Base-by-base conservation (phyloP, 1,139 yeast species). In the Pneumocystis carinii region DNA sequence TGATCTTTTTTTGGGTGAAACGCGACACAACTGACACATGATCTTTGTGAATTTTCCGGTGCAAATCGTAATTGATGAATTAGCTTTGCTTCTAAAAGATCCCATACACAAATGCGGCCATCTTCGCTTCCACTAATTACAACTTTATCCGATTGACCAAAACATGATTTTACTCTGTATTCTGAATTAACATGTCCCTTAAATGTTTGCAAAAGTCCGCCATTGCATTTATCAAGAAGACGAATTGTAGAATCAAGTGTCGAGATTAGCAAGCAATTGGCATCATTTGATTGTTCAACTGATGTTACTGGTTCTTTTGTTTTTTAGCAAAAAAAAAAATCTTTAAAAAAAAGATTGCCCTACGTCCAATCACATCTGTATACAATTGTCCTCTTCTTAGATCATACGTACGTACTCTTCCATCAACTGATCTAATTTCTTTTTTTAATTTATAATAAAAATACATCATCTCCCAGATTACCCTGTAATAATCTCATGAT, bases 21-120 rank as follows among this genome's bases (percentile, higher is more conserved):
- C 8, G 66, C 65, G 3, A 68, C 64, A 35, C 68, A 66, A 17
- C 66, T 63, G 15, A 67, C 66, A 24, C 62, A 37, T 63, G 66
- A 15, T 57, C 62, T 17, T 59, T 29, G 55, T 2, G 55, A 48
- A 12, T 48, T 48, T 48, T 48, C 29, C 10, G 55, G 32, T 24
- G 55, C 32, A 48, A 19, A 48, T 24, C 19, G 55, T 29, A 68
- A 36, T 36, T 67, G 64, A 57, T 69, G 66, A 60, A 69, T 69
- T 37, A 71, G 65, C 36, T 67, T 70, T 0, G 95, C 96, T 6
- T 92, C 84, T 37, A 79, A 79, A 57, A 85, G 81, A 72, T 89
- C 95, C 96, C 96, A 90, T 29, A 87, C 83, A 72, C 86, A 87
- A 62, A 90, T 81, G 68, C 84, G 85, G 62, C 96, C 96, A 72